These are phyloP conservation scores for Trametes punicea DNA, from an alignment of 768 basidiomycete species.

Conservation along the genomic window DNA sequence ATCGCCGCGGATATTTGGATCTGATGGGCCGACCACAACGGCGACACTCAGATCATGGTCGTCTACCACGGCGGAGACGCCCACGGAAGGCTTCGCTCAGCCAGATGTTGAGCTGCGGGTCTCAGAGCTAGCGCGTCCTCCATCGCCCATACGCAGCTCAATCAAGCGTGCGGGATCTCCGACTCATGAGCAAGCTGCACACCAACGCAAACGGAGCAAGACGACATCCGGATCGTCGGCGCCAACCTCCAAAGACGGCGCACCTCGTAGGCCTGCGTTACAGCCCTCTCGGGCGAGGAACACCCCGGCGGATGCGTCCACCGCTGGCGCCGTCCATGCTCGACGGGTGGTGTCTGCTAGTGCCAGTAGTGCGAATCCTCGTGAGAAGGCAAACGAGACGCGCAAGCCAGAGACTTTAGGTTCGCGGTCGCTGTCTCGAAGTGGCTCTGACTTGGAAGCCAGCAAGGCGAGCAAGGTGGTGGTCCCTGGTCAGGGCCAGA, in stretches of 20 bases:
- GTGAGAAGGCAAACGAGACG: slow-evolving; percentile 7
- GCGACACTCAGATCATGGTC: slow-evolving; percentile 4
- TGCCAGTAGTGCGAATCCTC: slow-evolving; percentile 11
- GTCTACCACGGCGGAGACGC: not conserved
- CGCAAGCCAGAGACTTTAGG: not conserved
- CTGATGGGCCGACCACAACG: not conserved
- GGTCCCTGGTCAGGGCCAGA: not conserved
- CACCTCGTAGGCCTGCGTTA: slow-evolving; percentile 13
- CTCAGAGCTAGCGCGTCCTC: slow-evolving; percentile 16
- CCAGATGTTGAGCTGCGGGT: slow-evolving; percentile 7
- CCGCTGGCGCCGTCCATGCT: slow-evolving; percentile 4
- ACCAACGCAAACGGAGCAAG: slow-evolving; percentile 34
- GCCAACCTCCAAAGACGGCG: slow-evolving; percentile 5
- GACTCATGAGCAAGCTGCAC: slow-evolving; percentile 19
- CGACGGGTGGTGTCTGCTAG: slow-evolving; percentile 14
- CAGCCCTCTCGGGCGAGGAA: slow-evolving; percentile 22
- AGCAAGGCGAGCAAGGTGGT: not conserved
- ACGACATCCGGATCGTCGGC: slow-evolving; percentile 14
- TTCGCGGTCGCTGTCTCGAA: slow-evolving; percentile 6
- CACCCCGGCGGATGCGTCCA: slow-evolving; percentile 11
- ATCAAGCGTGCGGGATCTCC: slow-evolving; percentile 46
- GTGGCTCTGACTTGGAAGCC: slow-evolving; percentile 4
- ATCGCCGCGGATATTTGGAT: slow-evolving; percentile 38
- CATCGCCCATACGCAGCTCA: slow-evolving; percentile 41
- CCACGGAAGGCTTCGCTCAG: slow-evolving; percentile 5